These are phyloP conservation scores for Metarhizium album DNA, from an alignment of 2,329 filamentous ascomycete species.

Conservation along the genomic window DNA sequence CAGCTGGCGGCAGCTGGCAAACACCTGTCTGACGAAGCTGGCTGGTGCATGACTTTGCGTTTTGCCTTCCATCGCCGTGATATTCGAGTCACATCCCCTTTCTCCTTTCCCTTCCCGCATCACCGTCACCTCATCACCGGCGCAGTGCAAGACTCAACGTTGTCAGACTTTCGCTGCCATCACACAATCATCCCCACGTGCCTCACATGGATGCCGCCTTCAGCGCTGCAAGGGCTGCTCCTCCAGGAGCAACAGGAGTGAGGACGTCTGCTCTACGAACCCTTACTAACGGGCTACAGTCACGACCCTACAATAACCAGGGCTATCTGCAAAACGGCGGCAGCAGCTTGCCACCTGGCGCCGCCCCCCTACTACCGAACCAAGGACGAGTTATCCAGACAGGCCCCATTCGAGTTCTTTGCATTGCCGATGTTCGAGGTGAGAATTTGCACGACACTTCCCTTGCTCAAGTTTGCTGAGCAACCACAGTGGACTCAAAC, in stretches of 20 bases:
- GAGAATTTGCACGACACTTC: slow-evolving; percentile 16
- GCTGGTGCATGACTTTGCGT: neutral
- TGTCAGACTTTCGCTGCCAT: neutral
- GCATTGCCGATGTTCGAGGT: slow-evolving; percentile 65
- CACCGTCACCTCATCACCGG: neutral
- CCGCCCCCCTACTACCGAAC: slow-evolving; percentile 55
- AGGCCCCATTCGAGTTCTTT: slow-evolving; percentile 55
- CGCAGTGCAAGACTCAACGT: slow-evolving; percentile 1
- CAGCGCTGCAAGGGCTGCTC: neutral
- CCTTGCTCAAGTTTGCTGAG: too few relatives aligned
- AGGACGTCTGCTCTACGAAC: slow-evolving; percentile 1
- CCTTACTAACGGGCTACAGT: slow-evolving; percentile 21
- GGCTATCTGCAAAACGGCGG: slow-evolving; percentile 56
- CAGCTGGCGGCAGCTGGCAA: neutral
- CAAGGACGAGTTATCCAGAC: slow-evolving; percentile 56
- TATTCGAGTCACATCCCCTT: slow-evolving; percentile 5
- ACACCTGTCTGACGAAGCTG: neutral
- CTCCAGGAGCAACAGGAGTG: neutral
- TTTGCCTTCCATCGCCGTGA: neutral
- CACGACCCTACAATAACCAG: slow-evolving; percentile 36
- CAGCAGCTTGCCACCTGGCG: slow-evolving; percentile 43
- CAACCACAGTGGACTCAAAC: neutral
- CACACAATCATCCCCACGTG: neutral
- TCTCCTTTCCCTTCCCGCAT: slow-evolving; percentile 6
- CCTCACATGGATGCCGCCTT: slow-evolving; percentile 3